Evolutionary conservation across 176 grass and related monocot genomes (phyloP).

Genomic region (Tillandsia fasciculata): DNA sequence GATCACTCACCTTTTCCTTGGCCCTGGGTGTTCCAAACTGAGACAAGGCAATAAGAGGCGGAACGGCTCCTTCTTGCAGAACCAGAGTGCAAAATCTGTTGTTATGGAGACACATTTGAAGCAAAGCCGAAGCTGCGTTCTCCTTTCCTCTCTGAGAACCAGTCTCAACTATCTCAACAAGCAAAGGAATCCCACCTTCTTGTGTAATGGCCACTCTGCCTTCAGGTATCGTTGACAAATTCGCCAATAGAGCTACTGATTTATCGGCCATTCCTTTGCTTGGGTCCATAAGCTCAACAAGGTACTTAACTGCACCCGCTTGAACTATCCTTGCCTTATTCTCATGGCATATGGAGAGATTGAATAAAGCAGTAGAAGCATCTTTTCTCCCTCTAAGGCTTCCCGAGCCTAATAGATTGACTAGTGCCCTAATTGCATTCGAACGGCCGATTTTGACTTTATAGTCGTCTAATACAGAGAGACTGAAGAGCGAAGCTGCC

Average conservation of each 20-base stretch:
- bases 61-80: constrained; percentile 45
- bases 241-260: constrained; percentile 33
- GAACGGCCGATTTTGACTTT: constrained; percentile 38
- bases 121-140: constrained; percentile 28
- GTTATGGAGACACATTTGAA: constrained; percentile 31
- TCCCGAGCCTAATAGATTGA: constrained; percentile 33
- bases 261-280: constrained; percentile 38
- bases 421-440: constrained; percentile 34
- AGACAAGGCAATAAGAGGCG: constrained; percentile 46
- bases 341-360: constrained; percentile 35
- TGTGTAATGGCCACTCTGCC: constrained; percentile 27
- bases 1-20: constrained; percentile 35
- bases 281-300: constrained; percentile 32
- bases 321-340: constrained; percentile 39
- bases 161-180: constrained; percentile 34
- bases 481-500: constrained; percentile 35
- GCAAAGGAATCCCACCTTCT: constrained; percentile 32
- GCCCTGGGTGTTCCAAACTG: constrained; percentile 44
- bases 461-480: constrained; percentile 36
- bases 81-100: constrained; percentile 40
- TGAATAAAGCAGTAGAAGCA: constrained; percentile 40
- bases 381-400: constrained; percentile 42
- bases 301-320: constrained; percentile 29
- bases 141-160: constrained; percentile 32
- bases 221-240: constrained; percentile 38